Evolutionary conservation across 352 stramenopile genomes (phyloP).

Genomic region (Bremia lactucae): DNA sequence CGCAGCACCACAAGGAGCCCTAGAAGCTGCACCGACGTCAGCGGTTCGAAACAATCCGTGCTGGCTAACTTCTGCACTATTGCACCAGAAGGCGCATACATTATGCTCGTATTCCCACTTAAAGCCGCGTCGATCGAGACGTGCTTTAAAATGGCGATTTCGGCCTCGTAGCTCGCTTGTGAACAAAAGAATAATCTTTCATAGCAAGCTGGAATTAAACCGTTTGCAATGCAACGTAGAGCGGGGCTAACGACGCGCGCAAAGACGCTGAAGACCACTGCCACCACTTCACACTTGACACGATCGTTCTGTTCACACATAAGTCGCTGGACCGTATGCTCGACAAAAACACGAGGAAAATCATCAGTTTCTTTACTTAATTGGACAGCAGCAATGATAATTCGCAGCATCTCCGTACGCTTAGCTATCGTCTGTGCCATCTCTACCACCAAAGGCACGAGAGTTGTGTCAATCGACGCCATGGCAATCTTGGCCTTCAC

Average conservation of each 20-base stretch:
- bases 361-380: slow-evolving; percentile 4
- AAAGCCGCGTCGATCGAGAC: slow-evolving; percentile 4
- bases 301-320: slow-evolving; percentile 7
- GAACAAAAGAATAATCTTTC: slow-evolving; percentile 15
- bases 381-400: slow-evolving; percentile 16
- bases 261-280: slow-evolving; percentile 22
- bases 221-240: slow-evolving; percentile 7
- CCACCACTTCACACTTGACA: slow-evolving; percentile 12
- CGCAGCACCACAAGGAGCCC: slow-evolving; percentile 29
- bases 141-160: slow-evolving; percentile 16
- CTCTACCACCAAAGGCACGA: slow-evolving; percentile 26
- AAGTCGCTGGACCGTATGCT: slow-evolving; percentile 16
- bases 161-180: slow-evolving; percentile 2
- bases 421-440: slow-evolving; percentile 4
- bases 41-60: slow-evolving; percentile 8
- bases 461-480: slow-evolving; percentile 8
- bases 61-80: slow-evolving; percentile 21
- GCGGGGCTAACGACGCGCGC: slow-evolving; percentile 10
- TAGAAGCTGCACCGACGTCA: slow-evolving; percentile 28
- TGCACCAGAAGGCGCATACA: slow-evolving; percentile 1
- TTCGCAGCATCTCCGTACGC: slow-evolving; percentile 12
- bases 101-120: background rate
- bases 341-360: slow-evolving; percentile 15
- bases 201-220: slow-evolving; percentile 13
- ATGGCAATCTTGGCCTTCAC: slow-evolving; percentile 15